A percentile compares a stretch with the other conserved stretches of the same genome.
Evolutionary conservation across 2,329 filamentous ascomycete species (phyloP).

Genomic region (Arthrobotrys megalospora): DNA sequence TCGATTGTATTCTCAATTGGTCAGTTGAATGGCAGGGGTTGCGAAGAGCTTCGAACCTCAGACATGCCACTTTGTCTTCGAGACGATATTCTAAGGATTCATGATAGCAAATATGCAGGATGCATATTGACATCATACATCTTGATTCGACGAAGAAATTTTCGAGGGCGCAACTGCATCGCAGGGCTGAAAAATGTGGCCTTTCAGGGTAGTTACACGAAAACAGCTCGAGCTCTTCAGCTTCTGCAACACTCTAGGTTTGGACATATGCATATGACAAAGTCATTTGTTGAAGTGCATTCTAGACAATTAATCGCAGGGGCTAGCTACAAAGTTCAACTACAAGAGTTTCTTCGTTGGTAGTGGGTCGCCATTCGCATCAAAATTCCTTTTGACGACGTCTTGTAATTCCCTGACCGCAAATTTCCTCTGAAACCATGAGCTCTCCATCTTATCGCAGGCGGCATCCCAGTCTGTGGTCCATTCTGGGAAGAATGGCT

Average conservation of each 20-base stretch:
- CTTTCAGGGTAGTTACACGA: conserved; percentile 9
- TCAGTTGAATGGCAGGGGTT: background rate
- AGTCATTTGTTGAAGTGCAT: background rate
- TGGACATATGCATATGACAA: too few relatives aligned
- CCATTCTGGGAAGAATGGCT: conserved; percentile 67
- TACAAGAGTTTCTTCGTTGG: conserved; percentile 1
- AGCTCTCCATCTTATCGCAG: conserved; percentile 65
- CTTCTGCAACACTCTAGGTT: background rate
- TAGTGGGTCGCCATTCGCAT: conserved; percentile 25
- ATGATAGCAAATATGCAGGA: too few relatives aligned
- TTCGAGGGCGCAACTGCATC: too few relatives aligned
- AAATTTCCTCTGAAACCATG: conserved; percentile 32
- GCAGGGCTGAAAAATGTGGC: background rate
- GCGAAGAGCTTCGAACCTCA: too few relatives aligned
- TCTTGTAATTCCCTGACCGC: conserved; percentile 34
- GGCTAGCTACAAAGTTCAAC: background rate
- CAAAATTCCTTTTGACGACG: conserved; percentile 27
- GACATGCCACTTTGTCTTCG: too few relatives aligned
- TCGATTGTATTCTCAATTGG: background rate
- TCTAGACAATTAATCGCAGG: background rate
- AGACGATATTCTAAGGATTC: too few relatives aligned
- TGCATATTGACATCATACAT: too few relatives aligned
- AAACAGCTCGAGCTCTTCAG: conserved; percentile 7
- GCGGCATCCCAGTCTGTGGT: conserved; percentile 67
- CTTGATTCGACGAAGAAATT: too few relatives aligned